Evolutionary conservation across 768 basidiomycete species (phyloP).

Genomic region (Kwoniella mangroviensis): DNA sequence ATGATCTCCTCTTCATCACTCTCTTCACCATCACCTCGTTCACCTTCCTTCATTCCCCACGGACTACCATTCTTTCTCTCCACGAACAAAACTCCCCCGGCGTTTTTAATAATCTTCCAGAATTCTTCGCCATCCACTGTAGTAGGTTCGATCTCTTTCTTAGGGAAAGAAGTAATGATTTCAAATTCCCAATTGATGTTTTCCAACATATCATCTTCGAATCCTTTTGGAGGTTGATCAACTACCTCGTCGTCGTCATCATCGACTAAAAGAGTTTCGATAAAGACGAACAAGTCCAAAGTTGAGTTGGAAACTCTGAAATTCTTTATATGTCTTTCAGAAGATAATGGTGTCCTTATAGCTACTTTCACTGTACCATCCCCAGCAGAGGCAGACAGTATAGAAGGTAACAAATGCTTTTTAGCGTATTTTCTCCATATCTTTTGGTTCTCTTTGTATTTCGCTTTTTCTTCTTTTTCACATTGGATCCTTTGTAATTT

Average conservation of each 20-base stretch:
- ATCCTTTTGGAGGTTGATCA: constrained; percentile 37
- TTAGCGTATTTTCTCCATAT: constrained; percentile 70
- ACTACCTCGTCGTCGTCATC: constrained; percentile 27
- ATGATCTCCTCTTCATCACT: constrained; percentile 14
- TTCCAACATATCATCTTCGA: constrained; percentile 8
- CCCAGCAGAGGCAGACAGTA: neutral
- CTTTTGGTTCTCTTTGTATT: constrained; percentile 48
- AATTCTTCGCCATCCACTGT: constrained; percentile 30
- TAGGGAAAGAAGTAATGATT: constrained; percentile 52
- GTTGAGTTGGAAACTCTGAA: constrained; percentile 38
- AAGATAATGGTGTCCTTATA: constrained; percentile 46
- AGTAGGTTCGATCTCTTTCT: constrained; percentile 38
- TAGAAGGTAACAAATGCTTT: constrained; percentile 60
- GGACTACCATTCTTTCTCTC: constrained; percentile 42
- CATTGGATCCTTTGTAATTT: constrained; percentile 45
- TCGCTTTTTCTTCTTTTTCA: constrained; percentile 31
- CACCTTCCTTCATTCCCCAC: constrained; percentile 40
- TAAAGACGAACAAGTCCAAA: constrained; percentile 44
- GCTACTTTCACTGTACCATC: constrained; percentile 48
- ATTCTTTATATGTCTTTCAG: constrained; percentile 40
- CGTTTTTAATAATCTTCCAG: constrained; percentile 47
- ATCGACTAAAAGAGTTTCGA: constrained; percentile 53
- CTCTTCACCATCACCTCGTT: constrained; percentile 41
- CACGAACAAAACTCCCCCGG: constrained; percentile 48
- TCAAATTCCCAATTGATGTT: constrained; percentile 31